Base-by-base conservation (phyloP, 805 yeast genomes). In the Scheffersomyces ergatensis region DNA sequence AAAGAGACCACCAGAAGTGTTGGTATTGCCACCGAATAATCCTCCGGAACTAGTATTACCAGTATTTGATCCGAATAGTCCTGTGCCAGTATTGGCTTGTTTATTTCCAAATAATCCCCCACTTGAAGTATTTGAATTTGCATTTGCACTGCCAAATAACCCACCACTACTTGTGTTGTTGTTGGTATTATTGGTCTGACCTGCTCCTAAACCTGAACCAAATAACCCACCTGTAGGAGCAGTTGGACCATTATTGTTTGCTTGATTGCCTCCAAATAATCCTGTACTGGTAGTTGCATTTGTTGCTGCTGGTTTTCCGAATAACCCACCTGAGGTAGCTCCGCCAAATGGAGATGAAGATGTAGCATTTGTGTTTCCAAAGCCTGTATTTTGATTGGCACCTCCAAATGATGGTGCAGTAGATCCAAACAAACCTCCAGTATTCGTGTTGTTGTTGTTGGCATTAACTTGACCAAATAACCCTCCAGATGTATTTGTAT, bases 1-100 rank as follows among this genome's bases (percentile, higher is more conserved):
- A 48, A 68, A 67, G 9, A 68, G 46, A 4, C 71, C 71, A 23
- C 68, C 67, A 9, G 63, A 18, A 16, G 37, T 47, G 17, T 29
- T 19, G 18, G 42, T 38, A 30, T 26, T 43, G 20, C 15, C 34
- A 9, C 47, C 43, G 37, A 47, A 47, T 39, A 38, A 33, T 5
- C 52, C 52, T 35, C 53, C 50, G 17, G 42, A 34, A 9, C 44
- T 30, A 24, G 43, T 24, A 17, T 18, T 24, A 18, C 33, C 38
- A 38, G 38, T 45, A 18, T 29, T 19, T 11, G 42, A 19, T 13
- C 45, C 43, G 40, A 47, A 48, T 41, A 44, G 18, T 7, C 36
- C 39, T 25, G 38, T 31, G 5, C 5, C 46, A 16, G 14, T 46
- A 17, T 4, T 42, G 20, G 34, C 48, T 42, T 43, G 31, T 43